phyloP scores from a whole-genome alignment of 768 basidiomycete species.

The Russula brevipes region DNA sequence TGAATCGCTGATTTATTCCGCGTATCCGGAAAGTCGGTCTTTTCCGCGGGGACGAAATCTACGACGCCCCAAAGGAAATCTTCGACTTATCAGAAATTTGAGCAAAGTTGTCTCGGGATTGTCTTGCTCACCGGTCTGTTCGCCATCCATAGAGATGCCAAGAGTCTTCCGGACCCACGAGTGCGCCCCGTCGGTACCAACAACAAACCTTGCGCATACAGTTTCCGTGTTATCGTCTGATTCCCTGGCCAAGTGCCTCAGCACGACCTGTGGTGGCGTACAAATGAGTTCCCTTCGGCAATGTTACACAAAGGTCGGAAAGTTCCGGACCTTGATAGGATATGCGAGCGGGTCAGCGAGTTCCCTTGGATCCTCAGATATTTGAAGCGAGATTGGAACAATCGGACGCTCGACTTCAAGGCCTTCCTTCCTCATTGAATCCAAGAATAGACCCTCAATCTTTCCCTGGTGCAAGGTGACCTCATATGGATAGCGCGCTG shows the following conservation, averaged over 20 bases:
- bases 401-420: constrained; percentile 49
- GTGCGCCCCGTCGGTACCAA: constrained; percentile 78
- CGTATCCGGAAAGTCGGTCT: constrained; percentile 51
- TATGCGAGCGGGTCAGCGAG: constrained; percentile 27
- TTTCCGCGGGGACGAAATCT: constrained; percentile 42
- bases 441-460: constrained; percentile 50
- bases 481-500: constrained; percentile 69
- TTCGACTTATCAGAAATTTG: constrained; percentile 18
- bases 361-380: constrained; percentile 39
- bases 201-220: constrained; percentile 65
- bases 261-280: constrained; percentile 39
- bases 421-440: constrained; percentile 46
- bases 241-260: constrained; percentile 39
- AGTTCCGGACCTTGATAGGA: constrained; percentile 33
- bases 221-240: constrained; percentile 45
- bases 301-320: neutral
- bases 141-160: constrained; percentile 68
- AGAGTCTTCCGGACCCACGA: constrained; percentile 74
- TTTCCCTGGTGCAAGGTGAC: constrained; percentile 63
- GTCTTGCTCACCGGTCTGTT: constrained; percentile 48
- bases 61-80: constrained; percentile 83
- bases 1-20: constrained; percentile 46
- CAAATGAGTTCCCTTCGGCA: neutral
- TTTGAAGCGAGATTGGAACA: constrained; percentile 44
- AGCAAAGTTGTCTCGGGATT: too few species aligned